Base-by-base conservation (phyloP, 1,284 basidiomycete species). In the Neotropicomus parvogracilis region DNA sequence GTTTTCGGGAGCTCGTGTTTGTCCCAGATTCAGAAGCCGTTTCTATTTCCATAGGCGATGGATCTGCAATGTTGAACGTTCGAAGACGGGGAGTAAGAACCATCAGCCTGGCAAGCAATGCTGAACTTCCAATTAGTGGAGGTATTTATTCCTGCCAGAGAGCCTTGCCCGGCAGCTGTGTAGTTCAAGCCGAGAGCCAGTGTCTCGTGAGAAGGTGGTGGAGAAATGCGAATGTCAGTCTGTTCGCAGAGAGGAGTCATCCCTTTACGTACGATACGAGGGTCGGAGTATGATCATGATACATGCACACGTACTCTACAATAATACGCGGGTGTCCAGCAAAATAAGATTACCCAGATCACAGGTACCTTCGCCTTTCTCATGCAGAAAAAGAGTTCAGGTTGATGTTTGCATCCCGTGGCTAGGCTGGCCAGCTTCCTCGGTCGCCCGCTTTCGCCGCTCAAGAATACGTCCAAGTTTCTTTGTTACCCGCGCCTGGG, bases 401-500 rank as follows among this genome's bases (percentile, higher is more conserved):
- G 27, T 16, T 13, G 17, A 32, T 13, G 26, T 44, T 38, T 48
- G 47, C 58, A 49, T 51, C 34, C 40, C 35, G 14, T 44, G 32
- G 8, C 27, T 27, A 33, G 40, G 40, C 32, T 43, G 24, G 17
- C 37, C 29, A 21, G 32, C 46, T 41, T 41, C 43, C 29, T 37
- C 32, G 5, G 20, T 35, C 31, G 57, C 58, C 49, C 45, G 50
- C 56, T 73, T 73, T 54, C 70, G 72, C 46, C 73, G 74, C 27
- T 60, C 63, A 21, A 82, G 60, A 41, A 80, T 65, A 40, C 66
- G 73, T 28, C 66, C 68, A 37, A 85, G 65, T 32, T 67, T 64
- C 17, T 69, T 62, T 21, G 78, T 70, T 11, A 70, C 71, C 4
- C 53, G 51, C 21, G 45, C 56, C 36, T 73, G 68, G 5, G 63